These are phyloP conservation scores for Populus pruinosa DNA, from an alignment of 345 rosid genomes.

Conservation along the genomic window DNA sequence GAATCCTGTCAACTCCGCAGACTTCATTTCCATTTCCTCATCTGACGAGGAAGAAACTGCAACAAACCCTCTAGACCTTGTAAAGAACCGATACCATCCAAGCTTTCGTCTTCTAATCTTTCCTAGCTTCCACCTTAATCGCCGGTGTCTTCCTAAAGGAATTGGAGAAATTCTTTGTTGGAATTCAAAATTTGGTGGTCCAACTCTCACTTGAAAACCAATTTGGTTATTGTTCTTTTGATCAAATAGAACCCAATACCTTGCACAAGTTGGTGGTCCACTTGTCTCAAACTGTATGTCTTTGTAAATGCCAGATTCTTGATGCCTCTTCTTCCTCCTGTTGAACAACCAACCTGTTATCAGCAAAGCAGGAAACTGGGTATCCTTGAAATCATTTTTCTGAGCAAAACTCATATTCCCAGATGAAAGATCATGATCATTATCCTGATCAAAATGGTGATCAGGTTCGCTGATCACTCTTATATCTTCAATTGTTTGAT, in stretches of 20 bases:
- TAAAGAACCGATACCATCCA: conserved; percentile 33
- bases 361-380: conserved; percentile 36
- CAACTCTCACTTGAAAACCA: conserved; percentile 49
- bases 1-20: conserved; percentile 29
- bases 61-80: conserved; percentile 36
- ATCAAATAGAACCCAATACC: conserved; percentile 50
- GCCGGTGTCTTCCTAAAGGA: conserved; percentile 17
- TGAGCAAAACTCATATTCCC: conserved; percentile 20
- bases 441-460: conserved; percentile 3
- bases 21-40: conserved; percentile 35
- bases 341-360: conserved; percentile 46
- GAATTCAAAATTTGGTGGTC: conserved; percentile 26
- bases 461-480: conserved; percentile 26
- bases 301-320: conserved; percentile 16
- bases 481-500: conserved; percentile 53
- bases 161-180: conserved; percentile 14
- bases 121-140: conserved; percentile 29
- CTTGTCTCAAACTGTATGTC: conserved; percentile 5
- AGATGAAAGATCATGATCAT: conserved; percentile 13
- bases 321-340: conserved; percentile 20
- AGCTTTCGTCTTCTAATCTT: conserved; percentile 31
- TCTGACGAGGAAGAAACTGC: conserved; percentile 31
- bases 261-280: conserved; percentile 29
- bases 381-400: conserved; percentile 15
- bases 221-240: conserved; percentile 46